phyloP scores from a whole-genome alignment of 208 protist species.

The Leishmania tarentolae region DNA sequence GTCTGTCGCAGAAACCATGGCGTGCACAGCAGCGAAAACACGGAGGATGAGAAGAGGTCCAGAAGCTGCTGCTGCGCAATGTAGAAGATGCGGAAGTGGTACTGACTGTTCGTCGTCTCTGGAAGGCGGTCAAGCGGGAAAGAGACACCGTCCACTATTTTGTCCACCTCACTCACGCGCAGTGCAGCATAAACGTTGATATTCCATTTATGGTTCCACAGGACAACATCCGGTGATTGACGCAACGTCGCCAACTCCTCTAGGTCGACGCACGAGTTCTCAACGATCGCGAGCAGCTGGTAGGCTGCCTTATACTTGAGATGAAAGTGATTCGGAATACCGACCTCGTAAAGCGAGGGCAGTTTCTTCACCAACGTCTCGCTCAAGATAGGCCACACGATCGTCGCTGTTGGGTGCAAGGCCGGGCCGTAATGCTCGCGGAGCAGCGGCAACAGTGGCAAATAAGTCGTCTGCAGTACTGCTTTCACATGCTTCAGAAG shows the following conservation, averaged over 20 bases:
- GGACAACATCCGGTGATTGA: constrained; percentile 60
- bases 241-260: constrained; percentile 64
- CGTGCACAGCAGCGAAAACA: constrained; percentile 28
- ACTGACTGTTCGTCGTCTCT: constrained; percentile 4
- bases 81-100: constrained; percentile 32
- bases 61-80: constrained; percentile 34
- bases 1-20: constrained; percentile 32
- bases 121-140: constrained; percentile 30
- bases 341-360: constrained; percentile 71
- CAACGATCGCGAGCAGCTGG: constrained; percentile 54
- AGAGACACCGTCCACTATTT: constrained; percentile 32
- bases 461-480: constrained; percentile 35
- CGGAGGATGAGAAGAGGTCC: constrained; percentile 27
- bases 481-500: constrained; percentile 56
- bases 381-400: constrained; percentile 82
- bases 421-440: constrained; percentile 44
- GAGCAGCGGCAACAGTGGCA: constrained; percentile 61
- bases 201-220: constrained; percentile 91
- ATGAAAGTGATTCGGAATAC: constrained; percentile 80
- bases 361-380: constrained; percentile 83
- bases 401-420: constrained; percentile 49
- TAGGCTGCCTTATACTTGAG: constrained; percentile 69
- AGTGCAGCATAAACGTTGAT: constrained; percentile 83
- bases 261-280: constrained; percentile 51
- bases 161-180: constrained; percentile 58